Conservation (phyloP, 495 filamentous ascomycete genomes). For the Podospora anserina region DNA sequence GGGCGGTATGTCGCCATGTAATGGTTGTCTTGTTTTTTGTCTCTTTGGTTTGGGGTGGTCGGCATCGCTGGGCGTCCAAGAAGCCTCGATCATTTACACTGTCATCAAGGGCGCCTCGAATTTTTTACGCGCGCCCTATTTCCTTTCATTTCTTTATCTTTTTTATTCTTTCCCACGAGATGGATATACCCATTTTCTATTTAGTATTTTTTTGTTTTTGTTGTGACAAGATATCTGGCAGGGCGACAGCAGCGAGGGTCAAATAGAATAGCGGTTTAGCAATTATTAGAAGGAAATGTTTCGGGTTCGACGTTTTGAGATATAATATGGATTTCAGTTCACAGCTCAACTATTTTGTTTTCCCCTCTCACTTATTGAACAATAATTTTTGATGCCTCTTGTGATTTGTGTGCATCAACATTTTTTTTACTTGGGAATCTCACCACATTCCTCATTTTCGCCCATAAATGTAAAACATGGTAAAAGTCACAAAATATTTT, state of each 20-base stretch:
- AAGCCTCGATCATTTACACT: conserved; percentile 17
- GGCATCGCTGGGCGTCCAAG: conserved; percentile 20
- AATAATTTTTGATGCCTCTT: neutral
- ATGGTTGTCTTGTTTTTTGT: conserved; percentile 12
- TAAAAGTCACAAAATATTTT: neutral
- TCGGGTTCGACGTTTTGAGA: neutral
- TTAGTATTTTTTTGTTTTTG: conserved; percentile 7
- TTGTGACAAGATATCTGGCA: neutral
- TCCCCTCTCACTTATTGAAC: neutral
- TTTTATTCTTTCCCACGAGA: conserved; percentile 29
- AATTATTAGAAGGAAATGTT: neutral
- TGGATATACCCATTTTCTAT: conserved; percentile 36
- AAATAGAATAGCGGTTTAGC: neutral
- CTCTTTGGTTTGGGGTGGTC: conserved; percentile 1
- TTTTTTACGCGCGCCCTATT: conserved; percentile 19
- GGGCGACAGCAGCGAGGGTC: neutral
- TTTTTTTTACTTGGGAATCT: neutral
- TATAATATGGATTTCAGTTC: neutral
- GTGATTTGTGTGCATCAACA: neutral
- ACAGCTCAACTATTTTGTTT: conserved; percentile 3
- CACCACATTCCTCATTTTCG: neutral
- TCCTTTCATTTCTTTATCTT: conserved; percentile 12
- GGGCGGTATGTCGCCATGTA: neutral
- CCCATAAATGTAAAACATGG: neutral
- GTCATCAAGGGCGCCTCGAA: conserved; percentile 23